Evolutionary conservation across 352 stramenopile genomes (phyloP), one percentile per base, ranked within the genome.

Genomic region (Phytophthora citricola): DNA sequence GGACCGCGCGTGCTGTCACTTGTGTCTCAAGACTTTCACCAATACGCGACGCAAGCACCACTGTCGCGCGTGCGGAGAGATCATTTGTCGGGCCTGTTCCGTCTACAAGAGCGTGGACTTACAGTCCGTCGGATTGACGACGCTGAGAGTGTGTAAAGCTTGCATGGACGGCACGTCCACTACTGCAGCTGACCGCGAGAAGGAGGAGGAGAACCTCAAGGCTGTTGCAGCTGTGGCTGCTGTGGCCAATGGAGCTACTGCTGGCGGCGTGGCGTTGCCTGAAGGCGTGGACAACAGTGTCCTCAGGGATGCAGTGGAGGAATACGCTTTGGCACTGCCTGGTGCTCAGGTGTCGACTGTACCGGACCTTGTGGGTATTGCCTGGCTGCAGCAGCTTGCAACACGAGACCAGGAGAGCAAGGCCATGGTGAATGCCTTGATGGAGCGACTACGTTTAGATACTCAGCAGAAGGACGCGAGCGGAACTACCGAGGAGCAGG

Each of bases 1-100:
- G 53, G 87, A 94, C 60, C 85, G 87, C 48, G 78, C 83, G 45
- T 94, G 87, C 68, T 94, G 87, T 62, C 83, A 92, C 50, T 63
- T 94, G 44, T 94, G 87, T 41, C 71, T 94, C 17, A 93, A 92
- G 75, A 91, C 81, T 9, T 94, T 94, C 61, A 89, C 81, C 26
- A 91, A 84, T 69, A 92, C 85, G 48, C 69, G 87, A 4, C 81
- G 87, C 24, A 88, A 89, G 63, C 87, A 95, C 58, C 87, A 95
- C 69, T 93, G 85, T 65, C 82, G 87, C 17, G 82, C 81, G 1
- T 95, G 87, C 41, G 85, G 87, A n/a, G 87, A 95, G 71, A 89
- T 95, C 58, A 95, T 95, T 51, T 95, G 87, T 60, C 78, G 84
- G 50, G 75, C 71, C 38, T 95, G 87, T 57, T 93, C 83, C n/a